Evolutionary conservation across 805 yeast genomes (phyloP).

Genomic region (Priceomyces castillae): DNA sequence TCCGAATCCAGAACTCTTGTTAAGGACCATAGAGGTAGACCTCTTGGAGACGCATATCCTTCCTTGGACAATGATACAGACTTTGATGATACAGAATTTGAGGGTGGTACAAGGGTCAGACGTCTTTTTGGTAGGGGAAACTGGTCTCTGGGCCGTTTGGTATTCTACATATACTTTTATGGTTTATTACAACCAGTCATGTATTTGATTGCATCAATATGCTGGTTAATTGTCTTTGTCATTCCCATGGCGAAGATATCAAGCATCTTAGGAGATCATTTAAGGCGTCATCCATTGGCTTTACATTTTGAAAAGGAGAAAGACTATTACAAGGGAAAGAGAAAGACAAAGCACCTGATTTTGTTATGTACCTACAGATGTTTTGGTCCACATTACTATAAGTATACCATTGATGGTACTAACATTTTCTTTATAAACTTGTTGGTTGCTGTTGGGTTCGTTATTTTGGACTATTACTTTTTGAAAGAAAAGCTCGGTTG

Average conservation of each 20-base stretch:
- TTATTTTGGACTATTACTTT: slow-evolving; percentile 72
- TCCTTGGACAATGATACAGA: slow-evolving; percentile 24
- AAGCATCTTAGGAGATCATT: slow-evolving; percentile 64
- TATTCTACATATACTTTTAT: slow-evolving; percentile 73
- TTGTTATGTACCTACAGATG: slow-evolving; percentile 89
- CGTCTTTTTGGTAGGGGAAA: slow-evolving; percentile 81
- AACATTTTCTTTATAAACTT: slow-evolving; percentile 88
- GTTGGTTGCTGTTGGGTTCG: slow-evolving; percentile 74
- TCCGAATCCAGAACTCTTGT: slow-evolving; percentile 37
- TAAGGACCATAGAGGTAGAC: slow-evolving; percentile 41
- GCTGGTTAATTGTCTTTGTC: slow-evolving; percentile 85
- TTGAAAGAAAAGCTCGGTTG: slow-evolving; percentile 44
- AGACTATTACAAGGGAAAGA: slow-evolving; percentile 37
- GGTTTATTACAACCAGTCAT: slow-evolving; percentile 66
- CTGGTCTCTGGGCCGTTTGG: slow-evolving; percentile 82
- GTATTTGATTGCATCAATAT: slow-evolving; percentile 48
- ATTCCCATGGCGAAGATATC: slow-evolving; percentile 91
- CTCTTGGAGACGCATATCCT: slow-evolving; percentile 36
- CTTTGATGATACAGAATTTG: slow-evolving; percentile 16
- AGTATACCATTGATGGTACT: slow-evolving; percentile 94
- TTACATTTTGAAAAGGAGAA: slow-evolving; percentile 66
- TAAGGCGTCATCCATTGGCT: slow-evolving; percentile 88
- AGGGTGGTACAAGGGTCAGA: slow-evolving; percentile 46
- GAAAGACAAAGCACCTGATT: slow-evolving; percentile 49
- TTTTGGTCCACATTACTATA: slow-evolving; percentile 89